phyloP scores from a whole-genome alignment of 2,329 filamentous ascomycete species.

The Colletotrichum spinosum region DNA sequence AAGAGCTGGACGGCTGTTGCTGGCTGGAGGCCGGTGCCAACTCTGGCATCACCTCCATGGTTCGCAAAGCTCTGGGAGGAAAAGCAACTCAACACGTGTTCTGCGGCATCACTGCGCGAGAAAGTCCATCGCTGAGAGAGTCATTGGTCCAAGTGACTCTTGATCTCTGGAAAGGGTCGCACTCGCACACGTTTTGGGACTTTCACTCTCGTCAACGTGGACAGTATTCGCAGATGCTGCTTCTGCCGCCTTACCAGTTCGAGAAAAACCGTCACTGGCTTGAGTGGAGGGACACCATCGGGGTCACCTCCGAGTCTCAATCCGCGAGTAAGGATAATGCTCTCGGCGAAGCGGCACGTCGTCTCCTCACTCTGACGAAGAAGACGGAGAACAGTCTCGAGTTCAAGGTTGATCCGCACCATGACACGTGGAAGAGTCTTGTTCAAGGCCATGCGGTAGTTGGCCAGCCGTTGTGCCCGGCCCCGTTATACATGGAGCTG shows the following conservation, averaged over 20 bases:
- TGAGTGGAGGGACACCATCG: slow-evolving; percentile 42
- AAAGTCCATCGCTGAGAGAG: not conserved
- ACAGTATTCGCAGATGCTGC: slow-evolving; percentile 39
- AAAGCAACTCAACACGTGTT: not conserved
- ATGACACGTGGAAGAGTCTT: slow-evolving; percentile 1
- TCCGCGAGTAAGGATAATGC: too few relatives aligned
- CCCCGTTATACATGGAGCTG: slow-evolving; percentile 9
- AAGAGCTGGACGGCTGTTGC: slow-evolving; percentile 42
- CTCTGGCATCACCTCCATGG: slow-evolving; percentile 50
- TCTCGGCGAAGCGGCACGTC: too few relatives aligned
- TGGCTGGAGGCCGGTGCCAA: slow-evolving; percentile 57
- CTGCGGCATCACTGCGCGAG: not conserved
- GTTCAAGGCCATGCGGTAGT: slow-evolving; percentile 7
- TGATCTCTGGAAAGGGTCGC: not conserved
- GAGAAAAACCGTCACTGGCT: slow-evolving; percentile 54
- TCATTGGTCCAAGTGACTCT: not conserved
- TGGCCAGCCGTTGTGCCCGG: not conserved
- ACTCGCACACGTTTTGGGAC: not conserved
- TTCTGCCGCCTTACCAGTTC: slow-evolving; percentile 57
- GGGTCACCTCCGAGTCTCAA: too few relatives aligned
- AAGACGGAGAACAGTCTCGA: not conserved
- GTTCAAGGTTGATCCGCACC: slow-evolving; percentile 1
- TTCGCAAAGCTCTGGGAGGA: slow-evolving; percentile 40
- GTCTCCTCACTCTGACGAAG: not conserved
- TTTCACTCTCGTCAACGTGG: slow-evolving; percentile 39